Evolutionary conservation across 2,329 filamentous ascomycete species (phyloP), one percentile per base, ranked within the genome.

Genomic region (Fusarium sp.): DNA sequence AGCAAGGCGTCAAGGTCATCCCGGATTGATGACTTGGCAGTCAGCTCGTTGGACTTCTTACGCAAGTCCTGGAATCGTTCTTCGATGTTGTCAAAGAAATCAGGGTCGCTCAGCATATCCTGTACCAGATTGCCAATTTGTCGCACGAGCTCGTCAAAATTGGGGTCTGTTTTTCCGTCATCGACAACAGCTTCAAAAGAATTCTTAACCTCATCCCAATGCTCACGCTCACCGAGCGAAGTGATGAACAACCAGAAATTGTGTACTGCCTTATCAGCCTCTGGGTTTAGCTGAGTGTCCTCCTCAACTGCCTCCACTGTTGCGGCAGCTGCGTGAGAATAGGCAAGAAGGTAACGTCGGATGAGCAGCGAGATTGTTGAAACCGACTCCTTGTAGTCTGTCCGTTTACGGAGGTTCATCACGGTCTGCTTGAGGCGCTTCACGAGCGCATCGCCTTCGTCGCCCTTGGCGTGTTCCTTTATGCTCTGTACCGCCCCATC

Each of bases 341-440:
- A 98, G 13, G 90, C 85, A 68, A 89, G 84, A 13, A 93, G 91
- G 79, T 97, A 97, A 44, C 91, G 89, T 77, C 94, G 89, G 61
- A 98, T 86, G 9, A 98, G 85, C 11, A 90, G 81, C 0, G 92
- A 89, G 35, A 98, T 81, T 0, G 91, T 94, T 2, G 93, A 94
- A 0, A 97, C 94, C 0, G 95, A 97, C 50, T 95, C 90, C 0
- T 92, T 90, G 79, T 98, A 98, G 78, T 97, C 94, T 11, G 87
- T 89, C 55, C 92, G 90, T 76, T 93, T 87, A 11, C 93, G 87
- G 17, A 98, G 86, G 41, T 92, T 93, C 17, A 88, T 73, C 6
- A 98, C 90, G 0, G 92, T 90, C 75, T 92, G 86, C 80, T 95
- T 95, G 53, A 98, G 83, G 9, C 95, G 90, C 72, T 90, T 86